Evolutionary conservation across 352 stramenopile species (phyloP).

Genomic region (Blastocystis sp.): DNA sequence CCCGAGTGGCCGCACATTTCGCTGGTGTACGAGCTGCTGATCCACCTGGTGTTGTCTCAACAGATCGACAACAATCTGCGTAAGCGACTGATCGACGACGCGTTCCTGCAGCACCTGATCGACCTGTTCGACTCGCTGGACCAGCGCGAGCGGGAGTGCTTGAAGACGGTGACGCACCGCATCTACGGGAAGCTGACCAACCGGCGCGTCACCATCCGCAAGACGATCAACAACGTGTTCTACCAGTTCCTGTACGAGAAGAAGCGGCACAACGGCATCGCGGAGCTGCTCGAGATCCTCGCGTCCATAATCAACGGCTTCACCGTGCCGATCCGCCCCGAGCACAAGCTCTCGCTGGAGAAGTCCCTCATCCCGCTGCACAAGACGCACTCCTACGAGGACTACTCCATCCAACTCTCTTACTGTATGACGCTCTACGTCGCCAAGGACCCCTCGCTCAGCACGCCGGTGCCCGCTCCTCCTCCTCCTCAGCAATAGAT

Average conservation of each 20-base stretch:
- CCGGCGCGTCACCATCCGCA: conserved; percentile 93
- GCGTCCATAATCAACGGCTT: conserved; percentile 99
- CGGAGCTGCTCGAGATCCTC: conserved; percentile 95
- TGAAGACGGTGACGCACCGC: conserved; percentile 97
- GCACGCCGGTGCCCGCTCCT: conserved; percentile 88
- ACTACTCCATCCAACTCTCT: conserved; percentile 97
- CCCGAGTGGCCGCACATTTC: conserved; percentile 93
- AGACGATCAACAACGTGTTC: conserved; percentile 95
- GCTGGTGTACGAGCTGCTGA: conserved; percentile 98
- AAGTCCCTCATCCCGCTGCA: conserved; percentile 93
- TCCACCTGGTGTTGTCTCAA: conserved; percentile 92
- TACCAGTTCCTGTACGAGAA: conserved; percentile 98
- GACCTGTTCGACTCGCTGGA: conserved; percentile 93
- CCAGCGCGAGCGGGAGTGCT: conserved; percentile 93
- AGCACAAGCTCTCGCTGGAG: conserved; percentile 91
- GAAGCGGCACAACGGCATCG: conserved; percentile 86
- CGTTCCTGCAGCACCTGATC: conserved; percentile 90
- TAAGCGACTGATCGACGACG: conserved; percentile 90
- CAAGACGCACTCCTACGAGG: conserved; percentile 90
- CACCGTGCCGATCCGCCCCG: conserved; percentile 94
- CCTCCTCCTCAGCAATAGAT: conserved; percentile 83
- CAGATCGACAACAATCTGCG: conserved; percentile 94
- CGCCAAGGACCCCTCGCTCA: conserved; percentile 95
- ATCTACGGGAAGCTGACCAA: conserved; percentile 99
- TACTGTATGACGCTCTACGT: conserved; percentile 99